Base-by-base conservation (phyloP, 805 yeast genomes). In the Spathaspora sp. region DNA sequence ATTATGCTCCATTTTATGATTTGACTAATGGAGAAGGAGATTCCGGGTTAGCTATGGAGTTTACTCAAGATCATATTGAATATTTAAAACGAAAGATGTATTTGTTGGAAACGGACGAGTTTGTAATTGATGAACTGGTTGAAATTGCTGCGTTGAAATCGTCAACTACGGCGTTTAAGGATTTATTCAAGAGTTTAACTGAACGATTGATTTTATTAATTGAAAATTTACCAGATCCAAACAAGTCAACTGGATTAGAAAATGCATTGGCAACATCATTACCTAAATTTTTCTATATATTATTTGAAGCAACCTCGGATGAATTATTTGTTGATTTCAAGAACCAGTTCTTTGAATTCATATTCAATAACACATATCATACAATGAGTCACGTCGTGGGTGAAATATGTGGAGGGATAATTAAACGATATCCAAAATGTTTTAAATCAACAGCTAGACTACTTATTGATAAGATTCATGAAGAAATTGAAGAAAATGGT, bases 1-100 rank as follows among this genome's bases (percentile, higher is more conserved):
- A 86, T 6, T 86, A 84, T 51, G 80, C 87, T 2, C 97, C 97
- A 1, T 75, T 91, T 54, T 71, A 73, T 28, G 89, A 87, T 59
- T 60, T 88, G 10, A 77, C 79, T 9, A 70, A 69, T 9, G 81
- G 76, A 1, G 61, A 70, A 48, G 71, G 70, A 35, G 72, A 75
- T 62, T 63, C 69, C 16, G 56, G 52, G 29, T 53, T 60, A 51
- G 78, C 77, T 5, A 47, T 69, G 44, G 85, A 86, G 17, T 85
- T 87, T 62, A 83, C 92, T 10, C 75, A 81, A 49, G 78, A 78
- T 29, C 96, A 90, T 60, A 63, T 88, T 35, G 78, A 77, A 19
- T 77, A 70, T 52, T 68, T 92, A 20, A 80, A 79, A 51, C 66
- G 67, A 1, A 73, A 69, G 50, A 62, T 74, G 23, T 77, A 72